A percentile compares a stretch with the other conserved stretches of the same genome.
phyloP scores from a whole-genome alignment of 305 asterid genomes.

The Fraxinus greggii region DNA sequence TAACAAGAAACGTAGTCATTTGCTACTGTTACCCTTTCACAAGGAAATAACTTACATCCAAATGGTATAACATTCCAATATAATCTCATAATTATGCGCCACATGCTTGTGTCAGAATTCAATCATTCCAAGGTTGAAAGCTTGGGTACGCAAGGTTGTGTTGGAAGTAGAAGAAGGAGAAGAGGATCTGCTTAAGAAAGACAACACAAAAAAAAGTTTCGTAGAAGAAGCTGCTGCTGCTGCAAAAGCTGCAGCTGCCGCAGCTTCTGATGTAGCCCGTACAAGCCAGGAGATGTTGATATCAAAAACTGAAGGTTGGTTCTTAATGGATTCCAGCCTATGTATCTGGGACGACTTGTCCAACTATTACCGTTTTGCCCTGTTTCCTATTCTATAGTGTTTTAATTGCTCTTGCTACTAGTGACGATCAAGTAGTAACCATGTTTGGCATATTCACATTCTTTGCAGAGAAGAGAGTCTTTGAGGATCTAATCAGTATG shows the following conservation, averaged over 20 bases:
- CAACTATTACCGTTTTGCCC: background rate
- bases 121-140: slow-evolving; percentile 77
- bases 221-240: slow-evolving; percentile 89
- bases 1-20: background rate
- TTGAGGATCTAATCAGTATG: slow-evolving; percentile 74
- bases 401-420: background rate
- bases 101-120: slow-evolving; percentile 49
- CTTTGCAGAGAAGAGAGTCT: slow-evolving; percentile 76
- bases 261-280: slow-evolving; percentile 92
- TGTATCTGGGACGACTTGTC: background rate
- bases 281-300: slow-evolving; percentile 84
- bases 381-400: background rate
- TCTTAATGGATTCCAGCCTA: slow-evolving; percentile 1
- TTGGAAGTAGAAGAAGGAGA: slow-evolving; percentile 41
- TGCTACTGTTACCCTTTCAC: slow-evolving; percentile 14
- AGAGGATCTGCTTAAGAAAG: slow-evolving; percentile 35
- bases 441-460: slow-evolving; percentile 16
- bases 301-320: slow-evolving; percentile 70
- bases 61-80: slow-evolving; percentile 25
- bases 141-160: slow-evolving; percentile 86
- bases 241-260: slow-evolving; percentile 89
- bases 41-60: slow-evolving; percentile 11
- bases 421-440: background rate
- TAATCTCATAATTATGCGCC: slow-evolving; percentile 22
- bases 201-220: slow-evolving; percentile 46